Conservation (phyloP, 2,329 filamentous ascomycete genomes). For the Sporothrix brunneoviolacea region DNA sequence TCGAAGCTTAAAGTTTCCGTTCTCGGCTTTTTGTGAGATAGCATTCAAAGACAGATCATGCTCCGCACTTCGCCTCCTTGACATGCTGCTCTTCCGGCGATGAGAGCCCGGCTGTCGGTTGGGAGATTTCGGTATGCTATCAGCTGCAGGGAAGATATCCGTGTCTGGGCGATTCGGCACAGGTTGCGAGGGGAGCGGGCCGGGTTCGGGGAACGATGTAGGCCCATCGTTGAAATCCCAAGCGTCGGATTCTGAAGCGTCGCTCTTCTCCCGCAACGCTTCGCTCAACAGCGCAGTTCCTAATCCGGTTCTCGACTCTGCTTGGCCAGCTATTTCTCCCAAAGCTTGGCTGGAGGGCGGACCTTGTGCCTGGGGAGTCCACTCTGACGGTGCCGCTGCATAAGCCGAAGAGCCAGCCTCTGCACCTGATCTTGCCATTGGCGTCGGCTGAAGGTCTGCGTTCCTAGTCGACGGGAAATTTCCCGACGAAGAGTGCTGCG, state of each 20-base stretch:
- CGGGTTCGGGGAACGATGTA: slow-evolving; percentile 53
- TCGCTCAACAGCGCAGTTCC: slow-evolving; percentile 21
- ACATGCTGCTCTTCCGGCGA: slow-evolving; percentile 73
- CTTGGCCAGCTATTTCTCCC: background rate
- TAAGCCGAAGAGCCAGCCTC: slow-evolving; percentile 35
- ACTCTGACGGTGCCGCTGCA: slow-evolving; percentile 22
- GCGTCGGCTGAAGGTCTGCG: slow-evolving; percentile 36
- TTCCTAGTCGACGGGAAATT: slow-evolving; percentile 29
- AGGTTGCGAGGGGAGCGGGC: slow-evolving; percentile 22
- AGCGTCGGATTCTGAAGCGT: slow-evolving; percentile 55
- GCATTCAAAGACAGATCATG: slow-evolving; percentile 49
- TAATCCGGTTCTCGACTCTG: background rate
- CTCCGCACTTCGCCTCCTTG: slow-evolving; percentile 64
- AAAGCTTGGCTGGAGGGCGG: background rate
- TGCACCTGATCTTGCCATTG: slow-evolving; percentile 48
- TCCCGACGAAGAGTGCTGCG: slow-evolving; percentile 32
- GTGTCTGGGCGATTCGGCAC: slow-evolving; percentile 67
- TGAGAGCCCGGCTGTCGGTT: slow-evolving; percentile 62
- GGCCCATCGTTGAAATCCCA: slow-evolving; percentile 87
- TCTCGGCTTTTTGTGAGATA: slow-evolving; percentile 55
- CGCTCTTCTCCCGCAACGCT: slow-evolving; percentile 41
- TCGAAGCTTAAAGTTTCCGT: slow-evolving; percentile 78
- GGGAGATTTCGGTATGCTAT: slow-evolving; percentile 74
- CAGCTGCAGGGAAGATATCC: slow-evolving; percentile 78
- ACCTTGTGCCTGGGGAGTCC: slow-evolving; percentile 21